Conservation (phyloP, 1,139 yeast genomes). For the Hansenula sp. region DNA sequence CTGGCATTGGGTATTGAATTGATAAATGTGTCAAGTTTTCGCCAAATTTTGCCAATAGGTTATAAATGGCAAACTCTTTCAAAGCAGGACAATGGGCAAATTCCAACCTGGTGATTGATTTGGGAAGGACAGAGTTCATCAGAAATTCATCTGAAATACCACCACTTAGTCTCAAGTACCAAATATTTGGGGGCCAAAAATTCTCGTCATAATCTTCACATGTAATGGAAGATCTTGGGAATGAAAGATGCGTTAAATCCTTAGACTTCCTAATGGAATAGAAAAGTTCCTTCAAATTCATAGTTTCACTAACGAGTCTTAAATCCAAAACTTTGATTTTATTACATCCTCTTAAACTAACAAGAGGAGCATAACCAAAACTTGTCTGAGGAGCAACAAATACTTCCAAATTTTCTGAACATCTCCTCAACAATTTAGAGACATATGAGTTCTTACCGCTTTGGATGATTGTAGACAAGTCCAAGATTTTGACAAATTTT, state of each 20-base stretch:
- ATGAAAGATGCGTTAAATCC: slow-evolving; percentile 68
- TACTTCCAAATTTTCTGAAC: slow-evolving; percentile 55
- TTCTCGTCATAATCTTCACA: slow-evolving; percentile 53
- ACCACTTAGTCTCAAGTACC: slow-evolving; percentile 77
- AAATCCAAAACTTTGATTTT: slow-evolving; percentile 66
- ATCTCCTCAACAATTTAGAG: slow-evolving; percentile 74
- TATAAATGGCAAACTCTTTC: slow-evolving; percentile 56
- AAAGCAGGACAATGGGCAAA: slow-evolving; percentile 87
- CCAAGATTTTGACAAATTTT: slow-evolving; percentile 50
- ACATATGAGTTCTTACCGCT: slow-evolving; percentile 92
- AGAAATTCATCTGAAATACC: slow-evolving; percentile 84
- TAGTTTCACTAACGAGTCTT: slow-evolving; percentile 88
- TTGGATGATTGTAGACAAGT: slow-evolving; percentile 77
- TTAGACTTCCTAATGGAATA: slow-evolving; percentile 62
- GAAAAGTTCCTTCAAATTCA: slow-evolving; percentile 76
- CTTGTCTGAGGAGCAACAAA: slow-evolving; percentile 94
- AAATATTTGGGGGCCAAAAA: slow-evolving; percentile 75
- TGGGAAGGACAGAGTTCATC: slow-evolving; percentile 62
- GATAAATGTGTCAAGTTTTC: slow-evolving; percentile 55
- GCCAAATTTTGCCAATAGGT: slow-evolving; percentile 62
- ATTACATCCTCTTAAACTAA: slow-evolving; percentile 70
- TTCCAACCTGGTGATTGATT: slow-evolving; percentile 64
- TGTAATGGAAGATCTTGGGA: slow-evolving; percentile 84
- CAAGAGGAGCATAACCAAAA: slow-evolving; percentile 85
- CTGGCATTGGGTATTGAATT: slow-evolving; percentile 88